These are phyloP conservation scores for Hordeum vulgare DNA, from an alignment of 176 grass and related monocot species.

Conservation along the genomic window DNA sequence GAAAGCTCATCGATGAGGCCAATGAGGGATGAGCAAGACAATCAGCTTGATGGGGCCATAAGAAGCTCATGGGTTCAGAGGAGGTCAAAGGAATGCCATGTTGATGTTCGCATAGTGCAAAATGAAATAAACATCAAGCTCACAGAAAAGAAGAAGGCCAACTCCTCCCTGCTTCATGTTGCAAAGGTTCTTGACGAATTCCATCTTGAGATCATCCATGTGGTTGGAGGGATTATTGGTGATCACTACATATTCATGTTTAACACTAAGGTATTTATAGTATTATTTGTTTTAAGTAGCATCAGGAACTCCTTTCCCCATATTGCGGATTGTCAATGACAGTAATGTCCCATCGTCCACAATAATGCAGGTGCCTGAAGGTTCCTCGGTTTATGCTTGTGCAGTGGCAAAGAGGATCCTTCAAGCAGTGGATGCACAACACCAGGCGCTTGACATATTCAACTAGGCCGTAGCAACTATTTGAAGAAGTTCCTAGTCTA, in stretches of 20 bases:
- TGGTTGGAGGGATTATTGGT: slow-evolving; percentile 62
- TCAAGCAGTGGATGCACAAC: slow-evolving; percentile 50
- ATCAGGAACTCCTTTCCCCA: neutral
- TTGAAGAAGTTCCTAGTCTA: neutral
- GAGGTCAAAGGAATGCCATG: slow-evolving; percentile 69
- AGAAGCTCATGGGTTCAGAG: slow-evolving; percentile 82
- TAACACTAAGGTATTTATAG: slow-evolving; percentile 65
- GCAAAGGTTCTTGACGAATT: slow-evolving; percentile 72
- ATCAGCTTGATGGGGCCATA: slow-evolving; percentile 38
- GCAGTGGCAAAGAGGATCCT: slow-evolving; percentile 67
- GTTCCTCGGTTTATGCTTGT: slow-evolving; percentile 70
- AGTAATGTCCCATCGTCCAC: slow-evolving; percentile 7
- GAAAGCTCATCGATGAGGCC: slow-evolving; percentile 62
- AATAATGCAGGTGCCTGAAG: slow-evolving; percentile 53
- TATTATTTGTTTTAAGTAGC: neutral
- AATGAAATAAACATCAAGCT: slow-evolving; percentile 90
- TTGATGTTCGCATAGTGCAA: slow-evolving; percentile 76
- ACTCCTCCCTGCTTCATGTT: slow-evolving; percentile 55
- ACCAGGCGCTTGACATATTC: slow-evolving; percentile 19
- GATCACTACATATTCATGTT: slow-evolving; percentile 92
- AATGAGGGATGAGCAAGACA: slow-evolving; percentile 37
- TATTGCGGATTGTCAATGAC: neutral
- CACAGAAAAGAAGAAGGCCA: slow-evolving; percentile 67
- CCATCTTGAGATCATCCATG: slow-evolving; percentile 64
- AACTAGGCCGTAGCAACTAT: slow-evolving; percentile 11